Conservation (phyloP, 768 basidiomycete genomes). For the Pholiota molesta region DNA sequence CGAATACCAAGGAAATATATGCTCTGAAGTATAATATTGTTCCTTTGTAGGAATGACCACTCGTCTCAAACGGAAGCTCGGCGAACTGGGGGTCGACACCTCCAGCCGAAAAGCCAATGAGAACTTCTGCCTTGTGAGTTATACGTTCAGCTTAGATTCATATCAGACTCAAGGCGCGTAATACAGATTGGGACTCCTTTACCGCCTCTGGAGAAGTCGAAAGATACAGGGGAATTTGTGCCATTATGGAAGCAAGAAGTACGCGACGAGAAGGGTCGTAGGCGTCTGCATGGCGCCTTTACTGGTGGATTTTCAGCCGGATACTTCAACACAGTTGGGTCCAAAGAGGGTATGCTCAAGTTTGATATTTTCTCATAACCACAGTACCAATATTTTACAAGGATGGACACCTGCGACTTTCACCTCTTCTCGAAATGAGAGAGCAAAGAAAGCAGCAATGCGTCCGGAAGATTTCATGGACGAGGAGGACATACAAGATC, state of each 20-base stretch:
- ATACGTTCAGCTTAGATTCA: neutral
- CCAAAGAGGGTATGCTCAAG: slow-evolving; percentile 79
- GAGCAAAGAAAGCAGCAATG: slow-evolving; percentile 63
- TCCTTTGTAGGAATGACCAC: slow-evolving; percentile 35
- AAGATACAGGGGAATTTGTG: slow-evolving; percentile 92
- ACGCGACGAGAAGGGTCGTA: slow-evolving; percentile 89
- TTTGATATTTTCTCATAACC: neutral
- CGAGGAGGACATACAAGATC: slow-evolving; percentile 91
- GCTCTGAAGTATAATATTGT: neutral
- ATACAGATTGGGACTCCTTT: slow-evolving; percentile 89
- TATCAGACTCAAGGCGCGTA: slow-evolving; percentile 9
- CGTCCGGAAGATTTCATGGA: slow-evolving; percentile 97
- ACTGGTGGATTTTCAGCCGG: slow-evolving; percentile 98
- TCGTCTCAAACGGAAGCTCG: slow-evolving; percentile 83
- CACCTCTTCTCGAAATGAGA: slow-evolving; percentile 81
- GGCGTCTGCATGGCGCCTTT: slow-evolving; percentile 96
- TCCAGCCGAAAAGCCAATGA: slow-evolving; percentile 75
- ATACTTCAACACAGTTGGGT: slow-evolving; percentile 95
- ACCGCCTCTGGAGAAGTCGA: slow-evolving; percentile 92
- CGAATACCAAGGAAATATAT: no score
- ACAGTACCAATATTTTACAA: slow-evolving; percentile 30
- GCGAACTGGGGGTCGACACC: slow-evolving; percentile 75
- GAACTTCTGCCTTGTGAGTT: slow-evolving; percentile 78
- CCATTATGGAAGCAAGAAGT: slow-evolving; percentile 99
- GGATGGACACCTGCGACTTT: slow-evolving; percentile 97